These are phyloP conservation scores for Xylaria intraflava DNA, from an alignment of 495 filamentous ascomycete genomes.

Conservation along the genomic window DNA sequence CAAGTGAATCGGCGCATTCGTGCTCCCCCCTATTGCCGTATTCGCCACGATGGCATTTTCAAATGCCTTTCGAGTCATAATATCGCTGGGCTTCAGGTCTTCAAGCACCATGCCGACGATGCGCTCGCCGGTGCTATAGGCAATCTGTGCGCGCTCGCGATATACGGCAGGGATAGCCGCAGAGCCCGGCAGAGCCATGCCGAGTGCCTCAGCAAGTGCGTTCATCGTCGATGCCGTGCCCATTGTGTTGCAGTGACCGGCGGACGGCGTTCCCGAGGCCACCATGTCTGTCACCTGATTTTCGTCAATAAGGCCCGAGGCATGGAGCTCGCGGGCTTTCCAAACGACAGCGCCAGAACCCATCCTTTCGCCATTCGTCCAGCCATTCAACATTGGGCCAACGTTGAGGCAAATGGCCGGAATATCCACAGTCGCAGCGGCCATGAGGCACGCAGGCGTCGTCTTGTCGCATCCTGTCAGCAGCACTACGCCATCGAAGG, in stretches of 20 bases:
- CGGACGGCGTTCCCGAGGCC: conserved; percentile 45
- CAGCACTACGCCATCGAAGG: conserved; percentile 49
- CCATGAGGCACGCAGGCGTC: conserved; percentile 50
- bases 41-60: conserved; percentile 51
- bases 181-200: conserved; percentile 51
- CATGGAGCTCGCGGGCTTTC: conserved; percentile 48
- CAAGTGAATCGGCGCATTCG: conserved; percentile 51
- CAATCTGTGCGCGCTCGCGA: conserved; percentile 45
- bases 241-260: conserved; percentile 53
- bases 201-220: conserved; percentile 48
- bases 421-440: conserved; percentile 53
- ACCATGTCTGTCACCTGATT: conserved; percentile 46
- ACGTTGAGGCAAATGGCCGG: conserved; percentile 51
- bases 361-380: conserved; percentile 35
- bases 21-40: conserved; percentile 50
- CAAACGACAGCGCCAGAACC: conserved; percentile 46
- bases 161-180: conserved; percentile 50
- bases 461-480: conserved; percentile 56
- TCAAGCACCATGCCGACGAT: conserved; percentile 51
- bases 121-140: conserved; percentile 46
- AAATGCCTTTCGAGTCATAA: conserved; percentile 50
- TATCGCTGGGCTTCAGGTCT: conserved; percentile 50
- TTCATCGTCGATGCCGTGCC: conserved; percentile 55
- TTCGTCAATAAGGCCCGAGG: conserved; percentile 45
- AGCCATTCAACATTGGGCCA: conserved; percentile 51